Conservation (phyloP, 768 basidiomycete genomes). For the Paxillus ammoniavirescens region DNA sequence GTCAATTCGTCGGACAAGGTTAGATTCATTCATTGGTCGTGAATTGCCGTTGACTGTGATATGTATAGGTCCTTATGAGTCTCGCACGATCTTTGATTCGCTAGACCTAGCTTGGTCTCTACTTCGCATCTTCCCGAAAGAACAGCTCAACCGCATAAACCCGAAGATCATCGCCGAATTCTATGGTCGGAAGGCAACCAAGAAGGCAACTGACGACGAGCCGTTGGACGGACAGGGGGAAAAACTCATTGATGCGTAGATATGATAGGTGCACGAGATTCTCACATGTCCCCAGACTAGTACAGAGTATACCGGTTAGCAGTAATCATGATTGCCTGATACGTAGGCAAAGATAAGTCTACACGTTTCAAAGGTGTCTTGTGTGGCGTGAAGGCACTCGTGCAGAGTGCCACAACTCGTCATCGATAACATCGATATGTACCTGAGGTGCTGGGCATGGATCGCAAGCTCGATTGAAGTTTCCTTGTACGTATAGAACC, state of each 20-base stretch:
- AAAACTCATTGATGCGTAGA: conserved; percentile 66
- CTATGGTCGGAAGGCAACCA: conserved; percentile 80
- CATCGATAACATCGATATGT: conserved; percentile 22
- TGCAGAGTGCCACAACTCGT: not conserved
- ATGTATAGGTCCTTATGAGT: conserved; percentile 81
- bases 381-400: too few relatives aligned
- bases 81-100: conserved; percentile 94
- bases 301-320: not conserved
- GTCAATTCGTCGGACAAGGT: conserved; percentile 97
- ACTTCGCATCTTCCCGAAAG: conserved; percentile 97
- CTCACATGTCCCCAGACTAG: not conserved
- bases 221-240: conserved; percentile 36
- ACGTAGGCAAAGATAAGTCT: not conserved
- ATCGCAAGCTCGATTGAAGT: not conserved
- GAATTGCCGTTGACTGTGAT: conserved; percentile 6
- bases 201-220: conserved; percentile 54
- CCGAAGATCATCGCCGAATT: conserved; percentile 95
- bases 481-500: not conserved
- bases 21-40: conserved; percentile 18
- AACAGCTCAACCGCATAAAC: conserved; percentile 96
- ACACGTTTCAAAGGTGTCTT: not conserved
- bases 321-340: not conserved
- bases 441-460: not conserved
- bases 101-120: conserved; percentile 97
- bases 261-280: conserved; percentile 10